Evolutionary conservation across 2,329 filamentous ascomycete species (phyloP).

Genomic region (Diaporthe humulicola): DNA sequence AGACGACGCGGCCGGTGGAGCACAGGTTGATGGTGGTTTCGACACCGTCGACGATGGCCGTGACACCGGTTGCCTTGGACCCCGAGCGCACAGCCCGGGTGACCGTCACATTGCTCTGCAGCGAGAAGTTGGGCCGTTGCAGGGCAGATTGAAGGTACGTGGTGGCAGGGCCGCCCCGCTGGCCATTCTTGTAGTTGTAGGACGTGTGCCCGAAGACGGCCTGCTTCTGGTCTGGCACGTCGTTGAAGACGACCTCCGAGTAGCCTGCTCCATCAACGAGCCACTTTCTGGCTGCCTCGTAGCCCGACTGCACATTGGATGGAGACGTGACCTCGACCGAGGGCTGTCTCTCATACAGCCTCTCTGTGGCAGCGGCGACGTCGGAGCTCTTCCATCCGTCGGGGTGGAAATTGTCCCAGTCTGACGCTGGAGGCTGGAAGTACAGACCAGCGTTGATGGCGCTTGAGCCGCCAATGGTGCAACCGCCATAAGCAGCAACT

Average conservation of each 20-base stretch:
- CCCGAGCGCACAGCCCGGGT: conserved; percentile 73
- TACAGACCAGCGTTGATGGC: conserved; percentile 68
- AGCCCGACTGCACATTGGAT: conserved; percentile 73
- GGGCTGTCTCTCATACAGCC: conserved; percentile 77
- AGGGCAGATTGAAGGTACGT: conserved; percentile 78
- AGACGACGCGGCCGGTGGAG: conserved; percentile 51
- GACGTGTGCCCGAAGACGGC: conserved; percentile 73
- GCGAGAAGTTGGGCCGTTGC: conserved; percentile 72
- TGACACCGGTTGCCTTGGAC: conserved; percentile 72
- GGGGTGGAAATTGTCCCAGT: conserved; percentile 81
- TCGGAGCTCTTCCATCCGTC: conserved; percentile 77
- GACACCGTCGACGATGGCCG: conserved; percentile 58
- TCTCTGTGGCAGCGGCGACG: conserved; percentile 68
- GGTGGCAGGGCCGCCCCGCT: conserved; percentile 77
- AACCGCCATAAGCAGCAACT: conserved; percentile 60
- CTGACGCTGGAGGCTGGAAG: conserved; percentile 65
- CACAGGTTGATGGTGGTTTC: conserved; percentile 48
- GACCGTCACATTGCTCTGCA: conserved; percentile 76
- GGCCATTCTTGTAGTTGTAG: conserved; percentile 76
- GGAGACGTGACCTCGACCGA: conserved; percentile 75
- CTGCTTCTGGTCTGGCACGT: conserved; percentile 73
- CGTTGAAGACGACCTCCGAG: conserved; percentile 69
- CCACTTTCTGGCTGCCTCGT: conserved; percentile 66
- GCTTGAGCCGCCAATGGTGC: conserved; percentile 64
- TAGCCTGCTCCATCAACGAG: conserved; percentile 71